Evolutionary conservation across 345 rosid genomes (phyloP).

Genomic region (Combretum micranthum): DNA sequence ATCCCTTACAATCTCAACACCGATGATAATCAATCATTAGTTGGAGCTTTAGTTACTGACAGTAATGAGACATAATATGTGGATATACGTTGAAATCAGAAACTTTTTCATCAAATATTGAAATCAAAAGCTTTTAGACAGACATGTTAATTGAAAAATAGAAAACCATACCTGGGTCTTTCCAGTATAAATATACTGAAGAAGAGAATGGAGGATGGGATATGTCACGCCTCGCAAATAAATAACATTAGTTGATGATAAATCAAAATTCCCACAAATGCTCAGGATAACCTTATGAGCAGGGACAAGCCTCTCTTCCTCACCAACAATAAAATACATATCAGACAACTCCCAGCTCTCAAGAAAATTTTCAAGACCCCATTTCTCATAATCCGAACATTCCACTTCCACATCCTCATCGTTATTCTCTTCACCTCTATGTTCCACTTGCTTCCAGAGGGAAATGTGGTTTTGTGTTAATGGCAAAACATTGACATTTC

Average conservation of each 20-base stretch:
- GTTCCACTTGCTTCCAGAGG: conserved; percentile 85
- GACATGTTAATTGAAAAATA: background rate
- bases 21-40: too few relatives aligned
- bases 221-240: conserved; percentile 43
- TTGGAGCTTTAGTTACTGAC: too few relatives aligned
- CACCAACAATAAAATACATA: conserved; percentile 57
- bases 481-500: conserved; percentile 87
- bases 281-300: conserved; percentile 86
- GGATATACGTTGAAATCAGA: background rate
- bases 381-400: conserved; percentile 36
- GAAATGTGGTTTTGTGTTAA: conserved; percentile 64
- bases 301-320: conserved; percentile 59
- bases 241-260: conserved; percentile 42
- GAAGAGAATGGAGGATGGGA: conserved; percentile 67
- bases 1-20: too few relatives aligned
- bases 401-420: conserved; percentile 45
- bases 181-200: conserved; percentile 71
- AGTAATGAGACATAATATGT: too few relatives aligned
- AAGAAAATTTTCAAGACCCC: conserved; percentile 81
- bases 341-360: conserved; percentile 85
- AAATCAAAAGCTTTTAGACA: background rate
- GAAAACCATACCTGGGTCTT: conserved; percentile 52
- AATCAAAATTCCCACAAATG: conserved; percentile 63
- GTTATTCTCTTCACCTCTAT: conserved; percentile 28
- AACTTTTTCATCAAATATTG: background rate